Conservation (phyloP, 2,329 filamentous ascomycete genomes). For the Calonectria crousiana region DNA sequence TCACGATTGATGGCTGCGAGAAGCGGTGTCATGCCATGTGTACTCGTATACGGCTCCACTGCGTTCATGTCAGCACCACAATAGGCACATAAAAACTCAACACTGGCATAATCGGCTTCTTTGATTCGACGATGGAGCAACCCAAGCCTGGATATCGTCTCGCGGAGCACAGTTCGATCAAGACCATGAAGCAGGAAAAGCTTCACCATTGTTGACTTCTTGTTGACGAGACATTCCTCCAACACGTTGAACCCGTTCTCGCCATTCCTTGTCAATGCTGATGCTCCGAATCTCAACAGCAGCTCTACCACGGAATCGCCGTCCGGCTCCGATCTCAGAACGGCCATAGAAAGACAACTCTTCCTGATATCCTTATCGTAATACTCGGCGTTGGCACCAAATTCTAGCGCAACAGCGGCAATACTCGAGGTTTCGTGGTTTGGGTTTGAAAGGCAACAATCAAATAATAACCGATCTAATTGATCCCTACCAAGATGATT, state of each 20-base stretch:
- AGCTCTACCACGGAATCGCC: background rate
- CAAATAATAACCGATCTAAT: background rate
- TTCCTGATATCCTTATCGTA: background rate
- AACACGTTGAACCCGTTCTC: background rate
- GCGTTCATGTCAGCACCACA: background rate
- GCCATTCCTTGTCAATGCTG: background rate
- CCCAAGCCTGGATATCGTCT: background rate
- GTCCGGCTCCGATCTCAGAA: too few species aligned
- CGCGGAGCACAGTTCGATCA: background rate
- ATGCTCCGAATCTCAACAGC: background rate
- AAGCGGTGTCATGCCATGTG: background rate
- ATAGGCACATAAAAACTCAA: background rate
- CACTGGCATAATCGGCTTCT: background rate
- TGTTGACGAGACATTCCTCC: background rate
- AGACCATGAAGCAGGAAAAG: background rate
- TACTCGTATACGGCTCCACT: too few species aligned
- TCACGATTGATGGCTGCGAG: background rate
- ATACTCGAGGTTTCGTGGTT: background rate
- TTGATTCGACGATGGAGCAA: background rate
- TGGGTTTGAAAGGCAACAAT: background rate
- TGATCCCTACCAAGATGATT: background rate
- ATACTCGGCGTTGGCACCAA: background rate
- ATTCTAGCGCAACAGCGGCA: background rate
- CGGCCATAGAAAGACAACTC: background rate
- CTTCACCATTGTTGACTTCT: background rate